Conservation (phyloP, 2,329 filamentous ascomycete species). For the Zelopaecilomyces penicillatus region DNA sequence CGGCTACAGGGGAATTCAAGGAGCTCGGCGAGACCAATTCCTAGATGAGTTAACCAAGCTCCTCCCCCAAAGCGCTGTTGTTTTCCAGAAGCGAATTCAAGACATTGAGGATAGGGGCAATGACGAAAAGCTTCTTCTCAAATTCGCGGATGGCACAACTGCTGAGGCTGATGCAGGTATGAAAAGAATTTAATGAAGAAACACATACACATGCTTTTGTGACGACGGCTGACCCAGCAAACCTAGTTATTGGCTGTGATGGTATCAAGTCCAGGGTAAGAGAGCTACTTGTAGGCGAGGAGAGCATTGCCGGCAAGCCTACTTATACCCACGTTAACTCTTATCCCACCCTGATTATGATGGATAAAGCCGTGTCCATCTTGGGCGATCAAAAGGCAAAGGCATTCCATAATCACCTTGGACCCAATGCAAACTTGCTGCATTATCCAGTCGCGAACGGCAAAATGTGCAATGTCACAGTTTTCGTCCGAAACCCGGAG, state of each 20-base stretch:
- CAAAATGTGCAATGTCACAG: background rate
- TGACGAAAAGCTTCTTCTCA: constrained; percentile 19
- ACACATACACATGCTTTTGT: background rate
- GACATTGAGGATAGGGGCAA: constrained; percentile 18
- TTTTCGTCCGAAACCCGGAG: constrained; percentile 4
- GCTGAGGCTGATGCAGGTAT: constrained; percentile 19
- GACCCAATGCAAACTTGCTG: constrained; percentile 1
- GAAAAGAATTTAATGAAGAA: background rate
- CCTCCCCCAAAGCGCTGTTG: constrained; percentile 23
- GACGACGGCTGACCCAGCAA: background rate
- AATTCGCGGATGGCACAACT: constrained; percentile 32
- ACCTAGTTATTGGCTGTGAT: constrained; percentile 8
- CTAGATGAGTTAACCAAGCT: constrained; percentile 31
- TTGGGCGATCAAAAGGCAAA: background rate
- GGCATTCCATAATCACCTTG: constrained; percentile 1
- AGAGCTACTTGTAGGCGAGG: background rate
- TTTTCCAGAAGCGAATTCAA: constrained; percentile 27
- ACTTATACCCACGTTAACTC: constrained; percentile 4
- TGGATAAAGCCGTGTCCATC: constrained; percentile 2
- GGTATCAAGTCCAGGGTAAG: constrained; percentile 7
- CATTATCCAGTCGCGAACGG: constrained; percentile 2
- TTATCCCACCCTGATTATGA: constrained; percentile 1
- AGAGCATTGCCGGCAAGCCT: constrained; percentile 2
- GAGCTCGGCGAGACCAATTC: constrained; percentile 25
- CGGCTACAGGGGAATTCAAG: constrained; percentile 23